Percentiles rank a stretch among this genome's conserved stretches.
These are phyloP conservation scores for Leptographium procerum DNA, from an alignment of 2,329 filamentous ascomycete species.

Conservation along the genomic window DNA sequence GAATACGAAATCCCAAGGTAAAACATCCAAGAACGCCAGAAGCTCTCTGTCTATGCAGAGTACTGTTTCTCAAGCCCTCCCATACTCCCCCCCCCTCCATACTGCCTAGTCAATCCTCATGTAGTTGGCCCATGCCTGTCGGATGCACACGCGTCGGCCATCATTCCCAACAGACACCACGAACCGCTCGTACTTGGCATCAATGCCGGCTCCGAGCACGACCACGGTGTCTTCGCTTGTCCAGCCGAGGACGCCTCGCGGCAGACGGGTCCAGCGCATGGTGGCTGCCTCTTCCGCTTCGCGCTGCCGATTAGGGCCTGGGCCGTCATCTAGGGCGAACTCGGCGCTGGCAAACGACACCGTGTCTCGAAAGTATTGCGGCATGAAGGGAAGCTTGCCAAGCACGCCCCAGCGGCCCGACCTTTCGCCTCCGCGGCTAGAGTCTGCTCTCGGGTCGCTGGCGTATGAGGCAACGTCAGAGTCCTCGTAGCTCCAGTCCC, in stretches of 20 bases:
- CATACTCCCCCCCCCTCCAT: background rate
- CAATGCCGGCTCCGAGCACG: slow-evolving; percentile 66
- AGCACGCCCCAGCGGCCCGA: slow-evolving; percentile 77
- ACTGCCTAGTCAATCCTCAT: slow-evolving; percentile 24
- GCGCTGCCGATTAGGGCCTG: slow-evolving; percentile 19
- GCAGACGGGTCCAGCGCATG: slow-evolving; percentile 44
- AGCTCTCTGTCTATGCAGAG: background rate
- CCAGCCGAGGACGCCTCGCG: slow-evolving; percentile 84
- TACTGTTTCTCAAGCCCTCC: background rate
- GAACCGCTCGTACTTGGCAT: slow-evolving; percentile 84
- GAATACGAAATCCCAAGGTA: background rate
- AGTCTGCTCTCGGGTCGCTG: slow-evolving; percentile 8
- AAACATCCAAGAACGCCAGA: background rate
- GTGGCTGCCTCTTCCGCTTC: slow-evolving; percentile 27
- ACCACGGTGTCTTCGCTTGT: slow-evolving; percentile 60
- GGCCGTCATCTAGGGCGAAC: slow-evolving; percentile 68
- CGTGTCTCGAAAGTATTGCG: slow-evolving; percentile 76
- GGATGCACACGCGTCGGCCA: slow-evolving; percentile 52
- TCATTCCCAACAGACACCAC: slow-evolving; percentile 56
- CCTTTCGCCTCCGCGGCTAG: slow-evolving; percentile 17
- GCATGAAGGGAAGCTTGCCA: slow-evolving; percentile 72
- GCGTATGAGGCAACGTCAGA: slow-evolving; percentile 8
- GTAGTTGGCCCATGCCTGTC: slow-evolving; percentile 78
- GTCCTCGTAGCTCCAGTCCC: slow-evolving; percentile 11
- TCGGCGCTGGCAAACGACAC: slow-evolving; percentile 74